Conservation (phyloP, 164 flowering plant genomes). For the Magnolia officinalis region DNA sequence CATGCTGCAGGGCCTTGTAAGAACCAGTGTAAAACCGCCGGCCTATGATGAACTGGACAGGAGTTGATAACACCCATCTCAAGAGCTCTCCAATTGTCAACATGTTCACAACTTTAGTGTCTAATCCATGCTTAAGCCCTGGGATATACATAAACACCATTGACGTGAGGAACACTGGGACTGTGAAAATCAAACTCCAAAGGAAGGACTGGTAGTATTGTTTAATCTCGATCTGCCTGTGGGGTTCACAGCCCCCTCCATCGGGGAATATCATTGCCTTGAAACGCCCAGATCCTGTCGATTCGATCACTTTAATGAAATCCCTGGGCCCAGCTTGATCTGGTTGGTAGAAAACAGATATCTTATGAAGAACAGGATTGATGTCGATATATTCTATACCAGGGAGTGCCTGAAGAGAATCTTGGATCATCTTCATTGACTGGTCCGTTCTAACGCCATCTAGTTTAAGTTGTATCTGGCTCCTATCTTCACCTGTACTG, state of each 20-base stretch:
- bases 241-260: constrained; percentile 42
- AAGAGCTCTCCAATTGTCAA: constrained; percentile 60
- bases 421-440: constrained; percentile 40
- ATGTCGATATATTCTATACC: constrained; percentile 54
- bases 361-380: constrained; percentile 34
- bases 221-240: constrained; percentile 49
- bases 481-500: constrained; percentile 57
- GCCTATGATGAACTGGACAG: constrained; percentile 91
- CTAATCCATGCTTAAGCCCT: constrained; percentile 41
- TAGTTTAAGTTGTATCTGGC: constrained; percentile 55
- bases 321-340: constrained; percentile 72
- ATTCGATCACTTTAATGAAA: constrained; percentile 59
- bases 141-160: constrained; percentile 90
- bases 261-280: constrained; percentile 59
- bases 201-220: constrained; percentile 50
- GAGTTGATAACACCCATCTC: constrained; percentile 79
- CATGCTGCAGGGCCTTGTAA: constrained; percentile 66
- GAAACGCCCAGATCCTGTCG: constrained; percentile 47
- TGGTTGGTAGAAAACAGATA: constrained; percentile 62
- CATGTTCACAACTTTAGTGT: constrained; percentile 63
- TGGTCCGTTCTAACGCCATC: constrained; percentile 46
- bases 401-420: constrained; percentile 62
- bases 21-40: constrained; percentile 73
- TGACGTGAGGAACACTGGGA: constrained; percentile 71
- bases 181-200: constrained; percentile 79